Base-by-base conservation (phyloP, 768 basidiomycete genomes). In the Rhodotorula babjevae region DNA sequence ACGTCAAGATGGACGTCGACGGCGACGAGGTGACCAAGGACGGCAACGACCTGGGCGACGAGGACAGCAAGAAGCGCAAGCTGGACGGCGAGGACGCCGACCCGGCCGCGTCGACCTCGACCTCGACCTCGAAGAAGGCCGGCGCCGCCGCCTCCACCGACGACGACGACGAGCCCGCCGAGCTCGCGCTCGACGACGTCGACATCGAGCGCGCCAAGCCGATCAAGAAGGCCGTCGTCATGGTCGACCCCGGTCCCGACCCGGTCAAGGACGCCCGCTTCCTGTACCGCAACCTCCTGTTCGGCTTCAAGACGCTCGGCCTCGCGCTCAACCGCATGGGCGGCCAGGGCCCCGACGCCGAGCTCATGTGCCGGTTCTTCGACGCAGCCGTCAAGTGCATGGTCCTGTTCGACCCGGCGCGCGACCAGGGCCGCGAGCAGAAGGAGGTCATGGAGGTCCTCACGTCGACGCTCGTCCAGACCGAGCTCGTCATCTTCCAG, bases 401-500 rank as follows among this genome's bases (percentile, higher is more conserved):
- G 86, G 85, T 87, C 25, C 84, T 95, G 60, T 92, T 91, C 79
- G 90, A 90, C 68, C 84, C 87, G 11, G 53, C 70, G 15, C 86
- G 89, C 67, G 85, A 85, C 63, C 63, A 82, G 67, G 80, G 79
- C 14, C 61, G 76, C 47, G 77, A 89, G 66, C 84, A 85, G 67
- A 86, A 88, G 63, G 93, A 97, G 79, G 88, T 88, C 11, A 86
- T 93, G 78, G 95, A 99, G 68, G 88, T 89, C 85, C 83, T 90
- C 63, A 86, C 86, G 11, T 65, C 70, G 57, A 78, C 69, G 36
- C 74, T 69, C 55, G 68, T 69, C 50, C 90, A 93, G 80, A 86
- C 94, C 77, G 90, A 96, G 78, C 84, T 90, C 15, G 91, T 95
- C 78, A 90, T 94, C 71, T 94, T 96, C 80, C 90, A 95, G 80